Conservation (phyloP, 805 yeast species). For the Kazachstania africana region DNA sequence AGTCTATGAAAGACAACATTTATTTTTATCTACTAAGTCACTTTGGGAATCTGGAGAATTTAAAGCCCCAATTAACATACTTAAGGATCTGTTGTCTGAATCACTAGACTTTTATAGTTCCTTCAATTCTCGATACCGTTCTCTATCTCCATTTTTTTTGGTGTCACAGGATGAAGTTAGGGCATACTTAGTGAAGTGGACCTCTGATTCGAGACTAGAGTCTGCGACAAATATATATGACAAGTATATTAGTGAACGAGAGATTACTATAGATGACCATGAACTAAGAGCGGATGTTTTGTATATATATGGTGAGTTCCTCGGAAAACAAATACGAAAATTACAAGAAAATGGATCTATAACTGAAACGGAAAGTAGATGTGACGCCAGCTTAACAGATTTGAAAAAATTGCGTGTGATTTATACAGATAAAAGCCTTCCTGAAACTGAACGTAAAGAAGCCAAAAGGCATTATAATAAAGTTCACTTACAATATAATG, state of each 20-base stretch:
- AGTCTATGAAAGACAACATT: constrained; percentile 21
- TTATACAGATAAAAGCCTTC: constrained; percentile 29
- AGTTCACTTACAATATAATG: constrained; percentile 33
- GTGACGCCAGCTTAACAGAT: constrained; percentile 35
- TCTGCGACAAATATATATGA: constrained; percentile 46
- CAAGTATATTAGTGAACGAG: constrained; percentile 37
- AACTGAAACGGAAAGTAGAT: constrained; percentile 28
- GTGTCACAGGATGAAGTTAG: constrained; percentile 21
- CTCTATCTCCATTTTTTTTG: constrained; percentile 1
- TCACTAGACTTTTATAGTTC: no score
- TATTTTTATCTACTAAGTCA: constrained; percentile 35
- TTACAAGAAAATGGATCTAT: constrained; percentile 35
- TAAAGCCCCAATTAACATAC: constrained; percentile 42
- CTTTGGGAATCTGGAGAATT: constrained; percentile 56
- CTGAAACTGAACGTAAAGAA: constrained; percentile 37
- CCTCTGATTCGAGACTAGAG: constrained; percentile 58
- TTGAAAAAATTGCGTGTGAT: constrained; percentile 37
- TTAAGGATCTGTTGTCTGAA: constrained; percentile 20
- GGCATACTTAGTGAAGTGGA: constrained; percentile 52
- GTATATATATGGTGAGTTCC: constrained; percentile 58
- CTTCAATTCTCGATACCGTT: constrained; percentile 2
- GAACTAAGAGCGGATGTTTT: constrained; percentile 35
- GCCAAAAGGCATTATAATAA: constrained; percentile 43
- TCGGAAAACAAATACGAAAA: constrained; percentile 50
- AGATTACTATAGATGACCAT: constrained; percentile 10